phyloP scores from a whole-genome alignment of 371 early-diverging fungal genomes.

The Circinella umbellata region DNA sequence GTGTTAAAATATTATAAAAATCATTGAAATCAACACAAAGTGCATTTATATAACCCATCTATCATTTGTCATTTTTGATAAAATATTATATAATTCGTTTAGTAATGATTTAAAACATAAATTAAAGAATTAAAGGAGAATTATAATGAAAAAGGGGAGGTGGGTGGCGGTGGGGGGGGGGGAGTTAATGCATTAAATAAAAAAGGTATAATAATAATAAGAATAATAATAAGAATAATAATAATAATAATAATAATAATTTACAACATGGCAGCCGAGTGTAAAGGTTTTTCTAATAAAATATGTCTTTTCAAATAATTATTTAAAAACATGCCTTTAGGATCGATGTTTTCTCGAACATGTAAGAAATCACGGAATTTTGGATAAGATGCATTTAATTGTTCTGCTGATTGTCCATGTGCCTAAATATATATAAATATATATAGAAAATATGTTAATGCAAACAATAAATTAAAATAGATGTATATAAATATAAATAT shows the following conservation, averaged over 20 bases:
- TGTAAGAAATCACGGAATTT: slow-evolving; percentile 63
- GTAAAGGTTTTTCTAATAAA: slow-evolving; percentile 5
- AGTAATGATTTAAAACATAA: too few species aligned
- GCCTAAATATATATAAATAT: slow-evolving; percentile 41
- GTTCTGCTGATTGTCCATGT: slow-evolving; percentile 61
- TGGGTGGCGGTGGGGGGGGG: too few species aligned
- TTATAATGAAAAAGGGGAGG: too few species aligned
- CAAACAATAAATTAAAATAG: too few species aligned
- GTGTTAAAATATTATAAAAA: too few species aligned
- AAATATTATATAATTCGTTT: too few species aligned
- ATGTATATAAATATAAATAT: too few species aligned
- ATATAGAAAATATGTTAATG: neutral
- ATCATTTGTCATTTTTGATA: too few species aligned
- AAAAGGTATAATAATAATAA: neutral
- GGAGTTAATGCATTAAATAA: neutral
- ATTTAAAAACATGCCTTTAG: slow-evolving; percentile 76
- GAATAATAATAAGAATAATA: too few species aligned
- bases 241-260: neutral
- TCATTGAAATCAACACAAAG: too few species aligned
- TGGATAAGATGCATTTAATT: slow-evolving; percentile 68
- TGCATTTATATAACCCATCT: too few species aligned
- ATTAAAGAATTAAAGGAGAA: too few species aligned
- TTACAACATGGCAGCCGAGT: slow-evolving; percentile 20
- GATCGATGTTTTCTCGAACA: slow-evolving; percentile 71
- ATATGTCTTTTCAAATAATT: slow-evolving; percentile 72